Base-by-base conservation (phyloP, 2,329 filamentous ascomycete species). In the Pyrenophora graminea region DNA sequence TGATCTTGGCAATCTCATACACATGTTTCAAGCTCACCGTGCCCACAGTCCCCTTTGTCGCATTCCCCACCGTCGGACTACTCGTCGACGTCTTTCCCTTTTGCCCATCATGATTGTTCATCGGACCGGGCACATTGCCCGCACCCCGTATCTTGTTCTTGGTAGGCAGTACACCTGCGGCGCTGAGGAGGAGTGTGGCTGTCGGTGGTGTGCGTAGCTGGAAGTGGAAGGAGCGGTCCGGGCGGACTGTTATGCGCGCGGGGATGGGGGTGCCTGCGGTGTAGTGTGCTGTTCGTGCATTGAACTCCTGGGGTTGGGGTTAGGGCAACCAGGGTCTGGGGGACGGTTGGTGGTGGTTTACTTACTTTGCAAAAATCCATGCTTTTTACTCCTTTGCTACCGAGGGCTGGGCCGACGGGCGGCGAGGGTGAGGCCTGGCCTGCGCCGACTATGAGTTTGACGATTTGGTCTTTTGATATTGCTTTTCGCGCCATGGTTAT, bases 1-100 rank as follows among this genome's bases (percentile, higher is more conserved):
- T 99, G 69, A 99, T 95, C 81, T 90, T 92, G 60, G 94, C 94
- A 75, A 99, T 97, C 78, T 97, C 93, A 77, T 91, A 97, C 18
- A 99, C 80, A 77, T 99, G 94, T 80, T 99, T 99, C 68, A 99
- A 77, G 66, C 88, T 94, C 48, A 99, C 82, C 3, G 84, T 88
- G 51, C 93, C 94, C n/a, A 96, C 84, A 6, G 79, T 85, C 62
- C 96, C 90, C 54, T 87, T 81, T 1, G 87, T 89, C 0, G 90
- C 88, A 48, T 85, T 88, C 1, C 70, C 72, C 5, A 53, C 61
- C 30, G 67, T 73, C 40, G 71, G 70, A 30, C 55, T 63, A 32
- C 45, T 67, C 31, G 66, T 64, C 15, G 62, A 64, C 19, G 63
- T 63, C 57, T 72, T 67, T 41, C 74, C 71, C 70, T 74, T 63